phyloP scores from a whole-genome alignment of 2,329 filamentous ascomycete genomes.

The Ascochyta fabae region DNA sequence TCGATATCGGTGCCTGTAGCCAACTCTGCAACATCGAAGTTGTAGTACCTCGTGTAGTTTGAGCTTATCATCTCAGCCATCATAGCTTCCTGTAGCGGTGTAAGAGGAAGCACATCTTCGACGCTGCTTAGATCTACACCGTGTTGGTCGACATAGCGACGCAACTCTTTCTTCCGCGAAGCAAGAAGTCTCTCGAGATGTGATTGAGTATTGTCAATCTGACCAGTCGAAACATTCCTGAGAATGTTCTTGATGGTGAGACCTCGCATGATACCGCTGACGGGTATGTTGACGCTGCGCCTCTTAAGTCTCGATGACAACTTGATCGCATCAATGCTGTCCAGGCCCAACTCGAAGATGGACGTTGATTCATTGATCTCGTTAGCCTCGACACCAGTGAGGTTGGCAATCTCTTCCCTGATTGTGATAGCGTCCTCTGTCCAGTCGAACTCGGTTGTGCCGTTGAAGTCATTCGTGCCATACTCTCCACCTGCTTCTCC shows the following conservation, averaged over 20 bases:
- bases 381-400: conserved; percentile 62
- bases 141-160: conserved; percentile 49
- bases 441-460: conserved; percentile 62
- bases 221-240: conserved; percentile 19
- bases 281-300: conserved; percentile 64
- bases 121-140: conserved; percentile 49
- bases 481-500: neutral
- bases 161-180: conserved; percentile 42
- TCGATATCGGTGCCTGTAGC: conserved; percentile 60
- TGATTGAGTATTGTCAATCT: neutral
- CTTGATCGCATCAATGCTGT: conserved; percentile 92
- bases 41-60: conserved; percentile 79
- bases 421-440: conserved; percentile 60
- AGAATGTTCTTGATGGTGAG: conserved; percentile 71
- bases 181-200: conserved; percentile 22
- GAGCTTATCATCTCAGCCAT: conserved; percentile 81
- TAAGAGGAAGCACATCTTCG: conserved; percentile 73
- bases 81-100: conserved; percentile 87
- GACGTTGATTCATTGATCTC: conserved; percentile 66
- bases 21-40: conserved; percentile 77
- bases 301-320: conserved; percentile 74
- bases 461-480: neutral
- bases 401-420: conserved; percentile 65
- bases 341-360: conserved; percentile 82
- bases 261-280: conserved; percentile 78